Conservation (phyloP, 2,329 filamentous ascomycete genomes). For the Davidsoniella virescens region DNA sequence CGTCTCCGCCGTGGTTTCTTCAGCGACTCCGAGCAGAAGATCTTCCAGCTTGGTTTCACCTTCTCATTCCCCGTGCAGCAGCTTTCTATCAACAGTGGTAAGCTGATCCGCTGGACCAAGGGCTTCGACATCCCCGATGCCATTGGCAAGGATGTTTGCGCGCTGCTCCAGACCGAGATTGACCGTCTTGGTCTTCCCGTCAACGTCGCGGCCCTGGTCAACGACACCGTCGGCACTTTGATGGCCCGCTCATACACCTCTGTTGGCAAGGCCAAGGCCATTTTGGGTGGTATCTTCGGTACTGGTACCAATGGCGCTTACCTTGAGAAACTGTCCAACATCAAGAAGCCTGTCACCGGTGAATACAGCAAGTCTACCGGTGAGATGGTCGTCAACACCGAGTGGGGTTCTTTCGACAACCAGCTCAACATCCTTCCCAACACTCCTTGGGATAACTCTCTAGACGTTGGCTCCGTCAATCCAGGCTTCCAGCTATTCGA, state of each 20-base stretch:
- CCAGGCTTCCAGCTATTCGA: constrained; percentile 97
- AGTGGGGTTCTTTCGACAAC: constrained; percentile 98
- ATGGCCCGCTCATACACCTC: constrained; percentile 96
- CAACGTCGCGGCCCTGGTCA: constrained; percentile 87
- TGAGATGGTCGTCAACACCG: constrained; percentile 94
- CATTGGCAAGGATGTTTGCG: constrained; percentile 86
- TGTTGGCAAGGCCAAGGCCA: constrained; percentile 66
- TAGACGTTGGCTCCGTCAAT: constrained; percentile 72
- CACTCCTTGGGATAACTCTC: constrained; percentile 62
- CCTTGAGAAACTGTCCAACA: constrained; percentile 73
- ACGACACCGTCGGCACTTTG: constrained; percentile 92
- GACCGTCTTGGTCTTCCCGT: constrained; percentile 76
- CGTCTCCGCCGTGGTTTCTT: constrained; percentile 42
- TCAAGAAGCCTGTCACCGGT: constrained; percentile 59
- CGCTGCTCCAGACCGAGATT: constrained; percentile 74
- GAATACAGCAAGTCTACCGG: constrained; percentile 67
- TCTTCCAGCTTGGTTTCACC: constrained; percentile 94
- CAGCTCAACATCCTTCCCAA: constrained; percentile 72
- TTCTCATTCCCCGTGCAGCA: constrained; percentile 97
- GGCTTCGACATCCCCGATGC: constrained; percentile 95
- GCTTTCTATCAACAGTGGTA: constrained; percentile 85
- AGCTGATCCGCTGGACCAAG: constrained; percentile 93
- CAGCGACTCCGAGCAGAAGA: constrained; percentile 44
- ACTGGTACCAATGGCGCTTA: constrained; percentile 97
- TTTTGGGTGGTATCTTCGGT: constrained; percentile 93